These are phyloP conservation scores for Aspergillus affinis DNA, from an alignment of 495 filamentous ascomycete genomes.

Conservation along the genomic window DNA sequence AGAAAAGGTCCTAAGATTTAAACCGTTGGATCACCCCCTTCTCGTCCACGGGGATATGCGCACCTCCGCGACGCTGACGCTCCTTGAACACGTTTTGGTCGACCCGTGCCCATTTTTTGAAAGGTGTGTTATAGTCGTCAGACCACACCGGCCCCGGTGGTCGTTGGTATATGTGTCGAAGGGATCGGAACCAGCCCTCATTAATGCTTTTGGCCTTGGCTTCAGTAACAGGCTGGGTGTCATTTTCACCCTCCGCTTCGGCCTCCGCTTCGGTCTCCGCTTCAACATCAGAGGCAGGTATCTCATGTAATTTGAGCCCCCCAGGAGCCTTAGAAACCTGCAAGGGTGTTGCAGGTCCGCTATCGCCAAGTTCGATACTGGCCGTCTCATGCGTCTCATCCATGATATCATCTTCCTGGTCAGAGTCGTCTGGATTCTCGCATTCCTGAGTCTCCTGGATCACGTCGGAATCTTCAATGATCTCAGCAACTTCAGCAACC, in stretches of 20 bases:
- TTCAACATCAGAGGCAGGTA: not conserved
- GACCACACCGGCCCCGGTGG: constrained; percentile 30
- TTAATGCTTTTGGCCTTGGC: constrained; percentile 16
- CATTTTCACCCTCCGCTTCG: not conserved
- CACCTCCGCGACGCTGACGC: constrained; percentile 30
- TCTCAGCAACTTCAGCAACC: not conserved
- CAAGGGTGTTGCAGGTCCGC: constrained; percentile 6
- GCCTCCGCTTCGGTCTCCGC: not conserved
- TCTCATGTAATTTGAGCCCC: not conserved
- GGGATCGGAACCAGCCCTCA: constrained; percentile 39
- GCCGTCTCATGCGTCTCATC: constrained; percentile 38
- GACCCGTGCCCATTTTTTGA: constrained; percentile 43
- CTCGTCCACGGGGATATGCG: constrained; percentile 29
- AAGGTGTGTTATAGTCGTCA: constrained; percentile 39
- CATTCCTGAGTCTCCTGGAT: not conserved
- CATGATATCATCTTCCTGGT: constrained; percentile 20
- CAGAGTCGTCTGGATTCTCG: not conserved
- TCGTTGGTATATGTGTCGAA: constrained; percentile 24
- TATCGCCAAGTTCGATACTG: constrained; percentile 45
- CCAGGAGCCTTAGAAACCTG: not conserved
- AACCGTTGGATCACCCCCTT: constrained; percentile 35
- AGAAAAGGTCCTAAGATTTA: constrained; percentile 1
- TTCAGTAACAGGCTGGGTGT: not conserved
- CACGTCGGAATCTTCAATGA: not conserved
- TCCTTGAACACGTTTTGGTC: constrained; percentile 35